Evolutionary conservation across 176 grass and related monocot species (phyloP).

Genomic region (Cenchrus purpureus): DNA sequence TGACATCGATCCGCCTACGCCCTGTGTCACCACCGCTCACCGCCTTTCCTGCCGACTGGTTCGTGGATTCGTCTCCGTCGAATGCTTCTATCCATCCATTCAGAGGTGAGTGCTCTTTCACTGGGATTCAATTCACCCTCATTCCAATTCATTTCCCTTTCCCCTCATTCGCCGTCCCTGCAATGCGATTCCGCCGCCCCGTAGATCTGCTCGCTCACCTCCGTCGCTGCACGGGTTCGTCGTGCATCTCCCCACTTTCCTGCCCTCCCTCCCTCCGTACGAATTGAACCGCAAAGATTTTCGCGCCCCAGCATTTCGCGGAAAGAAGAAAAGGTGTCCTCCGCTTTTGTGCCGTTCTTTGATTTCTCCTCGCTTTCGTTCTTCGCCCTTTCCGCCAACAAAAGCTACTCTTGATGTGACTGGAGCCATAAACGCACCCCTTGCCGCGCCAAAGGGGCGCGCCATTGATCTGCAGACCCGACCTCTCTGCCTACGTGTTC

Average conservation of each 20-base stretch:
- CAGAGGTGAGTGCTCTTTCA: slow-evolving; percentile 11
- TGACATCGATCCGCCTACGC: slow-evolving; percentile 27
- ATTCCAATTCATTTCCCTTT: not conserved
- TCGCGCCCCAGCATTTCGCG: slow-evolving; percentile 22
- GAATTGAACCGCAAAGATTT: not conserved
- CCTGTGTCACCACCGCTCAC: not conserved
- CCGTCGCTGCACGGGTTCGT: not conserved
- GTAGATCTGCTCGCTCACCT: slow-evolving; percentile 25
- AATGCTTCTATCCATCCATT: not conserved
- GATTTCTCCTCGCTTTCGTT: slow-evolving; percentile 19
- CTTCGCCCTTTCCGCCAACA: slow-evolving; percentile 6
- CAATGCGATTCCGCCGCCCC: not conserved
- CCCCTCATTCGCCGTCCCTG: not conserved
- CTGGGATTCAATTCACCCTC: not conserved
- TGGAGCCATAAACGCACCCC: not conserved
- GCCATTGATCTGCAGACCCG: slow-evolving; percentile 12
- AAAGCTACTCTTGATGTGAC: slow-evolving; percentile 47
- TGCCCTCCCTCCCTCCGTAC: not conserved
- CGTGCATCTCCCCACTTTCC: not conserved
- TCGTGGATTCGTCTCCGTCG: not conserved
- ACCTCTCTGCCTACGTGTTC: not conserved
- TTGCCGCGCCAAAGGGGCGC: slow-evolving; percentile 20
- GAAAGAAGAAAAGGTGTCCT: slow-evolving; percentile 13
- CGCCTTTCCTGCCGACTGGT: not conserved
- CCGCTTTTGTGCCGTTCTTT: slow-evolving; percentile 24